Evolutionary conservation across 352 stramenopile genomes (phyloP), one percentile per base, ranked within the genome.

Genomic region (Globisporangium perplexum): DNA sequence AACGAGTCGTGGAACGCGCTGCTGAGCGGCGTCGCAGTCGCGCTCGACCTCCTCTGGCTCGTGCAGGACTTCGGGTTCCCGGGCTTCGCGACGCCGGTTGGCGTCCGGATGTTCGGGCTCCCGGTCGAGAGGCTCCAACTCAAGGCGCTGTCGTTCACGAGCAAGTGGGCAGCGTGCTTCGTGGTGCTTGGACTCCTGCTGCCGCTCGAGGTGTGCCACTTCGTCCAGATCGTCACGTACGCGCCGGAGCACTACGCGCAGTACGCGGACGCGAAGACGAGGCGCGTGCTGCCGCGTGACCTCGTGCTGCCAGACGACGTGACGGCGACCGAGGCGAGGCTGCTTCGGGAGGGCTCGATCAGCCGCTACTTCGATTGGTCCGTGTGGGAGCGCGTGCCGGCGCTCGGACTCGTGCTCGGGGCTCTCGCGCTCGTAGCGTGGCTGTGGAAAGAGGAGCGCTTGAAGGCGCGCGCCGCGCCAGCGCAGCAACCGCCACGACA

Each of bases 1-100:
- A 80, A 80, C 48, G 52, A 64, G 28, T 72, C 72, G 7, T 83
- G 72, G 68, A 62, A 60, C 35, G 55, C 56, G 14, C 39, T 83
- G 47, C 55, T 77, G 8, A 60, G 59, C 23, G 63, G 69, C 1
- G 51, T 69, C 0, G 47, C 77, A 23, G 58, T 88, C 4, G 48
- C 48, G 20, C 59, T 86, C 28, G 72, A 88, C 55, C 1, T 84
- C 0, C 30, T 81, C 14, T 86, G 72, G 74, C 15, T 84, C 10
- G 39, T 81, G 10, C 74, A 86, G 39, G 70, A 81, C 41, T 80
- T 55, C 31, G 31, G 70, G 23, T 88, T 86, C 43, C 74, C 77
- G n/a, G 60, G 55, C 12, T 78, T 86, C 60, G 54, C 62, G 7
- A 72, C 70, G 1, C 44, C 59, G 7, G 23, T 68, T 35, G 70